Evolutionary conservation across 176 grass and related monocot species (phyloP), one percentile per base, ranked within the genome.

Genomic region (Thinopyrum elongatum): DNA sequence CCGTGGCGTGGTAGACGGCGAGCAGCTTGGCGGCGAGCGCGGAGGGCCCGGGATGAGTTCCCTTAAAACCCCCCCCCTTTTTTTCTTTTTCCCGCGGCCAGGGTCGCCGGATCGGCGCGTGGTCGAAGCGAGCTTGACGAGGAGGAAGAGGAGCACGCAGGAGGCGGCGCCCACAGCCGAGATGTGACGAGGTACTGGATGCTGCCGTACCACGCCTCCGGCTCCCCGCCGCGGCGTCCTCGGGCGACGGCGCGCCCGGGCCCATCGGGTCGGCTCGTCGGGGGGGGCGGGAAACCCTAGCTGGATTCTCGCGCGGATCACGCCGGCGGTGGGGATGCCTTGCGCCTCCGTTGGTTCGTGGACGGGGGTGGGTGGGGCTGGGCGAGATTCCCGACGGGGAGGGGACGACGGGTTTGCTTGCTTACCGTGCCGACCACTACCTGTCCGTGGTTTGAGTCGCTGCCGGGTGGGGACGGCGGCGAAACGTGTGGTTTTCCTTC

Each of bases 161-260:
- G 80, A 94, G 62, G 92, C 82, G 39, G 94, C 89, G 21, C 97
- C 97, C 21, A 94, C 89, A 35, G 92, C 88, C 79, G 97, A 99
- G 88, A 99, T 99, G 88, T 99, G 82, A 99, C 33, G 33, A 99
- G 90, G 85, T 99, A 99, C 70, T 99, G 97, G 70, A 99, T 99
- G 90, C 88, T 99, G 28, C 97, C 97, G 76, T 99, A 96, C 97
- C 97, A 98, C 78, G 93, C 91, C 67, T 83, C 67, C 55, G 92
- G 92, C 42, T 94, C 89, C 84, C 80, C 80, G 78, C 78, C 77
- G 85, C 83, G 3, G 88, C 31, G 58, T 82, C 90, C 39, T 82
- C 88, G 34, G 88, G 91, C 53, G 94, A 60, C 60, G 76, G 82
- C 66, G 92, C 79, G 38, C 65, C 49, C 19, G 86, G 62, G 22